phyloP scores from a whole-genome alignment of 768 basidiomycete species.

The Gymnopilus junonius region DNA sequence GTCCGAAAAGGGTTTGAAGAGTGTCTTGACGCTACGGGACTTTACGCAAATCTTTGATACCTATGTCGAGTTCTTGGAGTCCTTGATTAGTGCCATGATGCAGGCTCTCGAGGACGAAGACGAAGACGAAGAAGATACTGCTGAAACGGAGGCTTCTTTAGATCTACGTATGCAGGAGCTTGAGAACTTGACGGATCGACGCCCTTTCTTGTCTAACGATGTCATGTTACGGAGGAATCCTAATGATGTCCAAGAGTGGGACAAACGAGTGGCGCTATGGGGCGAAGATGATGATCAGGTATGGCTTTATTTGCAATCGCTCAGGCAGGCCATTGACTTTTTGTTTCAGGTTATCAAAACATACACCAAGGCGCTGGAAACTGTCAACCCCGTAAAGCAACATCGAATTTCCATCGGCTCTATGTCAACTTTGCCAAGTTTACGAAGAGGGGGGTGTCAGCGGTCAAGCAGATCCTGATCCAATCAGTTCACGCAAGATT shows the following conservation, averaged over 20 bases:
- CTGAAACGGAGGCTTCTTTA: slow-evolving; percentile 81
- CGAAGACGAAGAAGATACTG: slow-evolving; percentile 72
- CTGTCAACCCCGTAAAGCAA: slow-evolving; percentile 85
- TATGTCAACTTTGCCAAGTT: slow-evolving; percentile 97
- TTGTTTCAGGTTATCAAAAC: slow-evolving; percentile 86
- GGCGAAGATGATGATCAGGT: slow-evolving; percentile 95
- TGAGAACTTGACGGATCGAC: slow-evolving; percentile 91
- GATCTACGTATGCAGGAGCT: slow-evolving; percentile 91
- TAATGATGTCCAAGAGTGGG: slow-evolving; percentile 99
- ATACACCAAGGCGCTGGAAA: slow-evolving; percentile 87
- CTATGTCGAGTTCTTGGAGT: slow-evolving; percentile 93
- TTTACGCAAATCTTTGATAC: slow-evolving; percentile 98
- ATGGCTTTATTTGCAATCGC: not conserved
- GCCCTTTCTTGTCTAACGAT: slow-evolving; percentile 96
- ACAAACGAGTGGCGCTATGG: slow-evolving; percentile 93
- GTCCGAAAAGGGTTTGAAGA: slow-evolving; percentile 85
- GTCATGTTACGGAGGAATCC: slow-evolving; percentile 92
- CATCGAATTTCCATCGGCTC: slow-evolving; percentile 86
- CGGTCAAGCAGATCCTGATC: slow-evolving; percentile 78
- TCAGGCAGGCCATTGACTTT: not conserved
- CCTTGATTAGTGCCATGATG: slow-evolving; percentile 90
- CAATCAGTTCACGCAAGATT: slow-evolving; percentile 88
- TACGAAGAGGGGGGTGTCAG: slow-evolving; percentile 94
- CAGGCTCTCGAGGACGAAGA: slow-evolving; percentile 82
- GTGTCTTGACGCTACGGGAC: slow-evolving; percentile 91